Conservation (phyloP, 768 basidiomycete genomes). For the Albatrellus ellisii region DNA sequence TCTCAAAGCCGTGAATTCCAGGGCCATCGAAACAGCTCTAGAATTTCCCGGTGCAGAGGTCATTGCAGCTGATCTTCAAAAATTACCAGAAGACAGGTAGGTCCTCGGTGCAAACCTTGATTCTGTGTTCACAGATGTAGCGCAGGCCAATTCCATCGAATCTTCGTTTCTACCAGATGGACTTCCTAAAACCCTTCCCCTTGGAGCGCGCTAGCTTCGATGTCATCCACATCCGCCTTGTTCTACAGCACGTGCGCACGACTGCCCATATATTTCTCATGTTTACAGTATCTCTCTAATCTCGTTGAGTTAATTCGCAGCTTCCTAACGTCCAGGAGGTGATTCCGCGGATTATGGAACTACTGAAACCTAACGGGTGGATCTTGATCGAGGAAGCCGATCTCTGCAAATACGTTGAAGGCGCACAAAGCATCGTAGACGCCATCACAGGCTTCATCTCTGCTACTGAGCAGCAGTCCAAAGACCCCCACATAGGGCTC, state of each 20-base stretch:
- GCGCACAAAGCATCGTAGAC: too few species aligned
- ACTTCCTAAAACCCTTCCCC: constrained; percentile 15
- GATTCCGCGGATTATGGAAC: constrained; percentile 10
- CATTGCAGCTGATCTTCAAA: not conserved
- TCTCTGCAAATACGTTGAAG: too few species aligned
- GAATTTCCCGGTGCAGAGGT: not conserved
- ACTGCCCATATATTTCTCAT: not conserved
- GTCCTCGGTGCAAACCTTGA: not conserved
- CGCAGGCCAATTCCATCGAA: constrained; percentile 11
- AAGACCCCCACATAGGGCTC: too few species aligned
- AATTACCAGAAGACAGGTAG: not conserved
- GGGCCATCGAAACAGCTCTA: not conserved
- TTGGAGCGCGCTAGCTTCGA: constrained; percentile 16
- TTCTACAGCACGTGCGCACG: constrained; percentile 15
- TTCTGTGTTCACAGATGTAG: too few species aligned
- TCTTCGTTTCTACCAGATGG: constrained; percentile 10
- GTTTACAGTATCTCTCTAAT: not conserved
- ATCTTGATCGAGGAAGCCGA: constrained; percentile 17
- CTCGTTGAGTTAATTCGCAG: constrained; percentile 1
- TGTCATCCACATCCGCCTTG: constrained; percentile 16
- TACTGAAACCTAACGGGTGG: constrained; percentile 12
- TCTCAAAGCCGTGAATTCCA: not conserved
- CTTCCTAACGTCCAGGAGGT: constrained; percentile 12
- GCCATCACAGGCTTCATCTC: too few species aligned
- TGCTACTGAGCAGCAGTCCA: too few species aligned